phyloP scores from a whole-genome alignment of 352 stramenopile species.

The Pythium myriotylum region DNA sequence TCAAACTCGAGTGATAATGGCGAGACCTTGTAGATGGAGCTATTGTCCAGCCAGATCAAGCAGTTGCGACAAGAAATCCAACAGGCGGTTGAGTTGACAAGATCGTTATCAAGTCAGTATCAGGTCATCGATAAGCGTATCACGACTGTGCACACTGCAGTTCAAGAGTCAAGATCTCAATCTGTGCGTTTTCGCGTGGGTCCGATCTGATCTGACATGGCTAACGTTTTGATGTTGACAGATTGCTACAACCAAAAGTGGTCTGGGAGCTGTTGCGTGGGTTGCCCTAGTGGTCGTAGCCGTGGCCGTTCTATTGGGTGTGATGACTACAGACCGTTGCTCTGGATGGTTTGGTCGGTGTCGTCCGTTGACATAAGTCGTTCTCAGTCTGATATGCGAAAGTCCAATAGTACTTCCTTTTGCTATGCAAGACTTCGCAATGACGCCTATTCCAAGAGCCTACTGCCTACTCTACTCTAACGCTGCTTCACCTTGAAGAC shows the following conservation, averaged over 20 bases:
- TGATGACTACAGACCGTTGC: slow-evolving; percentile 39
- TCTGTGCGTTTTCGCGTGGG: not conserved
- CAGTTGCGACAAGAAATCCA: slow-evolving; percentile 66
- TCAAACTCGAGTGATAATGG: not conserved
- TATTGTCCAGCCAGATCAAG: slow-evolving; percentile 59
- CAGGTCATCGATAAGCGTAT: slow-evolving; percentile 64
- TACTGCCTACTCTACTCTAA: slow-evolving; percentile 2
- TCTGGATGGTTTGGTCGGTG: slow-evolving; percentile 44
- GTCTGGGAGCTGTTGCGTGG: slow-evolving; percentile 1
- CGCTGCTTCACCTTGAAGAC: slow-evolving; percentile 84
- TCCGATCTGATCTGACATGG: not conserved
- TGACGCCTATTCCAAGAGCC: too few species aligned
- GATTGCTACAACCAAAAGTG: not conserved
- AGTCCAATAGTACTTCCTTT: slow-evolving; percentile 5
- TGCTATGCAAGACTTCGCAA: not conserved
- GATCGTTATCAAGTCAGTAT: slow-evolving; percentile 56
- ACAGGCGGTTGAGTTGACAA: slow-evolving; percentile 42
- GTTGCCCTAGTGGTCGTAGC: slow-evolving; percentile 22
- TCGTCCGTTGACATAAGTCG: slow-evolving; percentile 50
- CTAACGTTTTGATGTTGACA: not conserved
- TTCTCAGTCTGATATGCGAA: slow-evolving; percentile 4
- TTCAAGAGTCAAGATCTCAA: slow-evolving; percentile 14
- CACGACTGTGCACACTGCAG: slow-evolving; percentile 48
- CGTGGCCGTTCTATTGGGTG: slow-evolving; percentile 31
- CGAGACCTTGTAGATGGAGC: slow-evolving; percentile 30